These are phyloP conservation scores for Boletus subparvulus DNA, from an alignment of 768 basidiomycete genomes.

Conservation along the genomic window DNA sequence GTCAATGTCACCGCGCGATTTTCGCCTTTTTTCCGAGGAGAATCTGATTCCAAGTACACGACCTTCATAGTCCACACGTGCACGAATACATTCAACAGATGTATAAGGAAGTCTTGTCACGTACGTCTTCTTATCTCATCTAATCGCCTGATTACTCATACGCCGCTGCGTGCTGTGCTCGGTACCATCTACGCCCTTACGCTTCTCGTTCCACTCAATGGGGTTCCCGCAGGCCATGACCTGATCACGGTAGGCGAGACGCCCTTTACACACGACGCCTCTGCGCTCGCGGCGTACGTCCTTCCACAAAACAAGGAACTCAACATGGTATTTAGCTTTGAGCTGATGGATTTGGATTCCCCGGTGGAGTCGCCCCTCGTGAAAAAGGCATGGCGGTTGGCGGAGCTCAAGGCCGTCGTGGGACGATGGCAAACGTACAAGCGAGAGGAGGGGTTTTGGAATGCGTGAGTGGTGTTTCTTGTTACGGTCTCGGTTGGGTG, in stretches of 20 bases:
- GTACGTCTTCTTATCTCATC: constrained; percentile 38
- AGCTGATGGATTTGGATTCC: constrained; percentile 58
- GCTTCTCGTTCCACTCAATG: constrained; percentile 6
- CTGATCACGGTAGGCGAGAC: constrained; percentile 68
- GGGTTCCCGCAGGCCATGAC: constrained; percentile 42
- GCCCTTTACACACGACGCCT: constrained; percentile 54
- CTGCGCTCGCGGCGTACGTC: constrained; percentile 53
- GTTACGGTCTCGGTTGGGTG: constrained; percentile 1
- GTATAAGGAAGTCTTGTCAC: constrained; percentile 56
- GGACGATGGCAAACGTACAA: constrained; percentile 56
- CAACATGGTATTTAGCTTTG: constrained; percentile 66
- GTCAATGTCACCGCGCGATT: not conserved
- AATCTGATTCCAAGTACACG: not conserved
- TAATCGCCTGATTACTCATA: constrained; percentile 16
- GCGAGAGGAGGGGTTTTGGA: constrained; percentile 64
- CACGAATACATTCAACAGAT: constrained; percentile 72
- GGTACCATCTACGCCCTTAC: not conserved
- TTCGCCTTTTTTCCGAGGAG: constrained; percentile 5
- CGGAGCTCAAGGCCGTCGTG: constrained; percentile 49
- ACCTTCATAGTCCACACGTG: constrained; percentile 51
- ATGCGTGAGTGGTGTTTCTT: constrained; percentile 45
- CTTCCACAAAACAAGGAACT: constrained; percentile 59
- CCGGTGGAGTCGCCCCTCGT: constrained; percentile 42
- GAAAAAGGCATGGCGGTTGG: constrained; percentile 49
- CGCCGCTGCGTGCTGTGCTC: not conserved